Evolutionary conservation across 2,329 filamentous ascomycete species (phyloP).

Genomic region (Talaromyces amestolkiae): DNA sequence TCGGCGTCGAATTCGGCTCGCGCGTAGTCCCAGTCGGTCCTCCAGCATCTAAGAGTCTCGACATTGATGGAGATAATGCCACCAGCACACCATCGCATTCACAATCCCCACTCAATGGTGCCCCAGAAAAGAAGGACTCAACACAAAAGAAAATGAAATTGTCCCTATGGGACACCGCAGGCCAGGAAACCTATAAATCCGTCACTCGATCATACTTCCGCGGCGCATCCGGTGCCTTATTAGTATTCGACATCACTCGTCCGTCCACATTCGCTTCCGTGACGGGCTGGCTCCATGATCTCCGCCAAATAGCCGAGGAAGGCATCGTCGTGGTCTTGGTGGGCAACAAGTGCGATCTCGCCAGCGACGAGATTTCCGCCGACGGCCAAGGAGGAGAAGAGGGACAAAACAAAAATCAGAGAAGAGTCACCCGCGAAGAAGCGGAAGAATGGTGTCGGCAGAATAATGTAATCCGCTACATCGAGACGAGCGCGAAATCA

Average conservation of each 20-base stretch:
- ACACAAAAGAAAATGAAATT: constrained; percentile 82
- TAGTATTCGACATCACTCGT: constrained; percentile 93
- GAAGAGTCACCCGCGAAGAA: constrained; percentile 78
- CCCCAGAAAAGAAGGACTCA: constrained; percentile 25
- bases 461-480: constrained; percentile 88
- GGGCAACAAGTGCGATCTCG: constrained; percentile 88
- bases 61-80: constrained; percentile 42
- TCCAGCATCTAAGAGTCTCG: constrained; percentile 63
- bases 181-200: constrained; percentile 95
- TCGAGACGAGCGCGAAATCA: constrained; percentile 94
- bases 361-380: constrained; percentile 20
- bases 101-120: background rate
- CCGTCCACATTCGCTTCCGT: constrained; percentile 82
- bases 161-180: constrained; percentile 91
- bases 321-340: constrained; percentile 93
- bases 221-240: constrained; percentile 70
- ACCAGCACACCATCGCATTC: background rate
- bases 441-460: constrained; percentile 83
- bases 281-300: constrained; percentile 89
- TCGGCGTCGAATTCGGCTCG: constrained; percentile 93
- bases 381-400: constrained; percentile 30
- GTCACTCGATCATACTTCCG: constrained; percentile 94
- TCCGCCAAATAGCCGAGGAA: constrained; percentile 91
- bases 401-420: constrained; percentile 42
- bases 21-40: constrained; percentile 88